These are phyloP conservation scores for Punctularia strigosozonata DNA, from an alignment of 768 basidiomycete species.

Conservation along the genomic window DNA sequence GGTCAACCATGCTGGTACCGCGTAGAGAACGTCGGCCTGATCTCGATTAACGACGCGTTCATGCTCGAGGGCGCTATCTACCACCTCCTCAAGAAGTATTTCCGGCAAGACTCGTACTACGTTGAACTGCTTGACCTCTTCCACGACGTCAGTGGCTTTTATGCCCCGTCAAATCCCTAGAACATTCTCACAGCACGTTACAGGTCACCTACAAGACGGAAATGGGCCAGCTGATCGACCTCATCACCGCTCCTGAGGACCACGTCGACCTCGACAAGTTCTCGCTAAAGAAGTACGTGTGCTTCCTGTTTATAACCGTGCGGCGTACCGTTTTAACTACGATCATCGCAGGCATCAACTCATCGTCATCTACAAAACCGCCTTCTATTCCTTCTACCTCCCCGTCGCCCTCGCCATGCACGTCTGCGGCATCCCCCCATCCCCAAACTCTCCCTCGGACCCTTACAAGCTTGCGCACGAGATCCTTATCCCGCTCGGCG, in stretches of 20 bases:
- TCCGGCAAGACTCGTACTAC: slow-evolving; percentile 72
- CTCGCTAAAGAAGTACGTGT: slow-evolving; percentile 64
- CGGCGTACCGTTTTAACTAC: background rate
- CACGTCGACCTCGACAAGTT: slow-evolving; percentile 80
- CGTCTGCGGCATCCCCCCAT: slow-evolving; percentile 51
- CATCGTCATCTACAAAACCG: slow-evolving; percentile 96
- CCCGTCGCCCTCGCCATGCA: slow-evolving; percentile 93
- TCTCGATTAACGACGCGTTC: slow-evolving; percentile 94
- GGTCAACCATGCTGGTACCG: slow-evolving; percentile 95
- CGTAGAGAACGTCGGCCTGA: slow-evolving; percentile 53
- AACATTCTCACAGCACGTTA: background rate
- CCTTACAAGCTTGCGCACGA: slow-evolving; percentile 65
- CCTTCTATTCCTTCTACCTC: slow-evolving; percentile 97
- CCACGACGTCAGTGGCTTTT: slow-evolving; percentile 56
- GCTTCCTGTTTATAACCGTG: background rate
- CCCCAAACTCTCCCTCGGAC: slow-evolving; percentile 29
- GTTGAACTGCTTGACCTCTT: slow-evolving; percentile 85
- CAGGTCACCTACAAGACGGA: slow-evolving; percentile 79
- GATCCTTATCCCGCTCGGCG: slow-evolving; percentile 86
- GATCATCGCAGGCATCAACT: slow-evolving; percentile 54
- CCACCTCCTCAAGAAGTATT: slow-evolving; percentile 77
- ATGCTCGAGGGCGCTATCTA: slow-evolving; percentile 96
- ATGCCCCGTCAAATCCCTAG: too few relatives aligned
- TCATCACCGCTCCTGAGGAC: slow-evolving; percentile 92
- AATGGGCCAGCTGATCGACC: slow-evolving; percentile 90